phyloP scores from a whole-genome alignment of 306 rosid genomes.

The Cotoneaster glaucophyllus region DNA sequence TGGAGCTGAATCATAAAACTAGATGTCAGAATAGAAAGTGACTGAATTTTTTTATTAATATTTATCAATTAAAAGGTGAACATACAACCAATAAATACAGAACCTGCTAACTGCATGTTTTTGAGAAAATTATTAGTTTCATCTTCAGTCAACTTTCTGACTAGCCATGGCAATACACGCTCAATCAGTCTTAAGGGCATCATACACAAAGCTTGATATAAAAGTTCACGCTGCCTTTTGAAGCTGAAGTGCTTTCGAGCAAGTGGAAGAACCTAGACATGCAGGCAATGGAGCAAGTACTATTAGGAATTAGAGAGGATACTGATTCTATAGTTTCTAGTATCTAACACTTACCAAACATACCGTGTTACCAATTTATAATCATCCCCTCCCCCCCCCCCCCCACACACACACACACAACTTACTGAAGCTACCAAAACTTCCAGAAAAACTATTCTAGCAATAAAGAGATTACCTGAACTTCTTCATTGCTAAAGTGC shows the following conservation, averaged over 20 bases:
- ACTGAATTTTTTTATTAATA: neutral
- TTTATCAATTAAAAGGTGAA: constrained; percentile 12
- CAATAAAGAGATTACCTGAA: constrained; percentile 60
- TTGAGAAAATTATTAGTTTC: constrained; percentile 63
- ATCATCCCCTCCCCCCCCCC: no score
- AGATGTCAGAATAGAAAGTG: constrained; percentile 30
- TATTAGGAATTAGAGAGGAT: constrained; percentile 15
- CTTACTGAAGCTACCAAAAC: neutral
- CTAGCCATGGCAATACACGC: constrained; percentile 91
- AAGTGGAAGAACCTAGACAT: constrained; percentile 93
- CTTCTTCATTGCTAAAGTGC: constrained; percentile 89
- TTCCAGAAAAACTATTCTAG: constrained; percentile 3
- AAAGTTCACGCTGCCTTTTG: constrained; percentile 77
- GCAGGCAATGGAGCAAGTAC: constrained; percentile 13
- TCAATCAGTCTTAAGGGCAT: constrained; percentile 96
- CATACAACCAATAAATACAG: constrained; percentile 21
- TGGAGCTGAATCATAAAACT: constrained; percentile 68
- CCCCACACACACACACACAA: no score
- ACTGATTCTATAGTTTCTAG: constrained; percentile 16
- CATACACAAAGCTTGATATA: constrained; percentile 90
- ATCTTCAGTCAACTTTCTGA: constrained; percentile 67
- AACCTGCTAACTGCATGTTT: constrained; percentile 96
- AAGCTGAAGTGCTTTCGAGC: constrained; percentile 87
- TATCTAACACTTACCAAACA: constrained; percentile 8
- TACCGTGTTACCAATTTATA: neutral